These are phyloP conservation scores for Rosa chinensis DNA, from an alignment of 306 rosid species.

Conservation along the genomic window DNA sequence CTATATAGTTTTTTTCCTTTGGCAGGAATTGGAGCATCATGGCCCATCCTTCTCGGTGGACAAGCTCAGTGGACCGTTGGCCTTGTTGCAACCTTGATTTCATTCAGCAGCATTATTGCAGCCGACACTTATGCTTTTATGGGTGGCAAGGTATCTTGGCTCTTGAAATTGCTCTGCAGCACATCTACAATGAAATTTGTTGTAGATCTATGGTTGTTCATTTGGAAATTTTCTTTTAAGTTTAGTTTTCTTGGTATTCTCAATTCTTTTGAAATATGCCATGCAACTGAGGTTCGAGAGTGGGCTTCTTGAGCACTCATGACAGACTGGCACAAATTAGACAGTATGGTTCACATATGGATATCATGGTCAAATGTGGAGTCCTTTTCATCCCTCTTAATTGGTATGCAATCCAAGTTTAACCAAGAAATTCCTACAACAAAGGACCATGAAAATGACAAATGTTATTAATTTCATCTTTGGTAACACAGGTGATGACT, in stretches of 20 bases:
- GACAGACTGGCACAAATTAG: background rate
- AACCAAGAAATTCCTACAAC: background rate
- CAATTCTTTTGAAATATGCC: background rate
- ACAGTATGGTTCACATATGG: background rate
- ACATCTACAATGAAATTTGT: background rate
- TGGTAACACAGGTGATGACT: background rate
- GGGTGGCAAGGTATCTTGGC: constrained; percentile 85
- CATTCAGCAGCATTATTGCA: constrained; percentile 82
- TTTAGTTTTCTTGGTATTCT: background rate
- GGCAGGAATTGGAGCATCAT: constrained; percentile 46
- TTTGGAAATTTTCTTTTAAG: constrained; percentile 5
- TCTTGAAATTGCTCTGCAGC: constrained; percentile 16
- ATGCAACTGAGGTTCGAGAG: background rate
- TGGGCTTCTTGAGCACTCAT: constrained; percentile 10
- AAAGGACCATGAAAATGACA: background rate
- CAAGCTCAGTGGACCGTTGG: constrained; percentile 95
- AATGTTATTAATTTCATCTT: background rate
- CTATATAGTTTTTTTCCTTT: constrained; percentile 1
- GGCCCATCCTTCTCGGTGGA: constrained; percentile 60
- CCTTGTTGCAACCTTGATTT: constrained; percentile 88
- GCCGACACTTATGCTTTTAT: constrained; percentile 90
- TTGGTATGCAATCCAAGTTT: background rate
- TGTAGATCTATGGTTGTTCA: background rate
- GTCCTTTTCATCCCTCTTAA: background rate
- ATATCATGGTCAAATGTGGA: background rate